These are phyloP conservation scores for Endocladia muricata DNA, from an alignment of 31 red algal species.

Conservation along the genomic window DNA sequence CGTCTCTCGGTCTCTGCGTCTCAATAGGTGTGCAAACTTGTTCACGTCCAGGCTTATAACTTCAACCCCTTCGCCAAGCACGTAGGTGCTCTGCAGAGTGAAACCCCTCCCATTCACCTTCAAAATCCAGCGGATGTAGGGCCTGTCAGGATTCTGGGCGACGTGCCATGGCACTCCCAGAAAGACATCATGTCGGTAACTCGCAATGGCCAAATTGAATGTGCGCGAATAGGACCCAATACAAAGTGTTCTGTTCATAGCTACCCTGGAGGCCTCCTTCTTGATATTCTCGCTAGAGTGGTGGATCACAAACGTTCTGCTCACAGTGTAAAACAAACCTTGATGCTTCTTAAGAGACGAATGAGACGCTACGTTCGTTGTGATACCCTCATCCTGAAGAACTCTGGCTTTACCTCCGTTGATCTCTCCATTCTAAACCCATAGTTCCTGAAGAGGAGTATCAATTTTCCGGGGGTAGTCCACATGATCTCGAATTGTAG, in stretches of 20 bases:
- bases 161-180: neutral
- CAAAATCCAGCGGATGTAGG: neutral
- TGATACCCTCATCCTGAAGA: neutral
- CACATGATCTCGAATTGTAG: neutral
- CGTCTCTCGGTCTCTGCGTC: neutral
- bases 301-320: neutral
- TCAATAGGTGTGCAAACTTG: neutral
- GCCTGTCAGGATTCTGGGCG: neutral
- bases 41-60: too few relatives aligned
- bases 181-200: neutral
- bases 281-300: neutral
- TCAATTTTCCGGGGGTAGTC: neutral
- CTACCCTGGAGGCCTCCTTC: neutral
- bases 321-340: neutral
- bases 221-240: neutral
- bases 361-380: neutral
- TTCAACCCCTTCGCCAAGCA: neutral
- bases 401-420: neutral
- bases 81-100: neutral
- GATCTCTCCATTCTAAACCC: neutral
- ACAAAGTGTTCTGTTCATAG: neutral
- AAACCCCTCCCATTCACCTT: neutral
- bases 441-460: neutral
- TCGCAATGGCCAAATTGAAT: neutral
- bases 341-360: neutral